Conservation (phyloP, 257 asterid species). For the Vinca minor region DNA sequence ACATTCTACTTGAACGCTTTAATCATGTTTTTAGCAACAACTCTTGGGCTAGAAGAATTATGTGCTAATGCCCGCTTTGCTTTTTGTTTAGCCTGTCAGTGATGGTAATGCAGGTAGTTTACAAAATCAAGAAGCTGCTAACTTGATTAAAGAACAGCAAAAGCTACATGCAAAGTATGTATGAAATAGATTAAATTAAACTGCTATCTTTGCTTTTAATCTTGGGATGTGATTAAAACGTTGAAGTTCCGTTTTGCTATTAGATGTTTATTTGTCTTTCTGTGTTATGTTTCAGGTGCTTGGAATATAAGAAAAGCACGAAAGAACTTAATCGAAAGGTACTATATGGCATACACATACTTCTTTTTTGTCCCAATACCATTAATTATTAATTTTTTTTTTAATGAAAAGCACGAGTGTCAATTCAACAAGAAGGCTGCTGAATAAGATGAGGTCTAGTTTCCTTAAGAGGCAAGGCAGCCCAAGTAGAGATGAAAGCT, state of each 20-base stretch:
- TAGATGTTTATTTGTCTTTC: background rate
- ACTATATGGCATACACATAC: slow-evolving; percentile 6
- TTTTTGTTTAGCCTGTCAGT: slow-evolving; percentile 34
- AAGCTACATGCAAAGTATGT: slow-evolving; percentile 58
- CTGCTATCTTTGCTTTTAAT: background rate
- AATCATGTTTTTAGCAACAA: background rate
- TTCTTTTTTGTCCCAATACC: background rate
- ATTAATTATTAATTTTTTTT: background rate
- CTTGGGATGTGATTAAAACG: background rate
- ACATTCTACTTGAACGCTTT: background rate
- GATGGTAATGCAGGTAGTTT: slow-evolving; percentile 21
- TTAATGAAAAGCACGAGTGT: background rate
- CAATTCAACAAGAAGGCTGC: background rate
- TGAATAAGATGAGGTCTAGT: background rate
- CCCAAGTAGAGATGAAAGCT: background rate
- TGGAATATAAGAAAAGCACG: slow-evolving; percentile 43
- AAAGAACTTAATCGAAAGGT: slow-evolving; percentile 64
- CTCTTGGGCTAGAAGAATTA: background rate
- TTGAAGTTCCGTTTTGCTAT: background rate
- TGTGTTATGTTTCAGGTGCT: slow-evolving; percentile 39
- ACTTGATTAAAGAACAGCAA: slow-evolving; percentile 42
- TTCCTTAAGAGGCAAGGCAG: background rate
- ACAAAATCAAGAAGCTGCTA: slow-evolving; percentile 35
- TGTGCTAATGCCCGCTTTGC: slow-evolving; percentile 18
- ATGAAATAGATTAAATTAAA: slow-evolving; percentile 5